Percentiles rank a stretch among this genome's conserved stretches.
These are phyloP conservation scores for Camelina sativa DNA, from an alignment of 345 rosid species.

Conservation along the genomic window DNA sequence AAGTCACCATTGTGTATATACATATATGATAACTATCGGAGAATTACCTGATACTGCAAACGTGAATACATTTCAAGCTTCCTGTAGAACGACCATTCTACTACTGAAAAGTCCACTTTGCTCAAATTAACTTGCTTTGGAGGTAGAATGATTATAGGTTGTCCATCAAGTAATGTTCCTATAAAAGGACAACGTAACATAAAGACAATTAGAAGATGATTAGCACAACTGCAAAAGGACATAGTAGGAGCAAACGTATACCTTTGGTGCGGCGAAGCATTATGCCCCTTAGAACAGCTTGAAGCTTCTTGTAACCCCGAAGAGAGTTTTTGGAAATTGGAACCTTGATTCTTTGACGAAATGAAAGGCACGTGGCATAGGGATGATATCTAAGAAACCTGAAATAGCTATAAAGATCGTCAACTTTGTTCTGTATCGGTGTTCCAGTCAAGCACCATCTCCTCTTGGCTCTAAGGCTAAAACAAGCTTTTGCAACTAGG, in stretches of 20 bases:
- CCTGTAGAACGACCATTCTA: constrained; percentile 76
- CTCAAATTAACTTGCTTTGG: constrained; percentile 63
- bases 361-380: constrained; percentile 61
- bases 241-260: constrained; percentile 29
- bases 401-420: constrained; percentile 89
- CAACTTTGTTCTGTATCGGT: constrained; percentile 81
- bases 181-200: constrained; percentile 31
- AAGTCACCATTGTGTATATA: neutral
- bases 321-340: constrained; percentile 61
- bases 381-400: constrained; percentile 87
- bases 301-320: constrained; percentile 88
- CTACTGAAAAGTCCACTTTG: constrained; percentile 66
- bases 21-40: neutral
- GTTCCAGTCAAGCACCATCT: constrained; percentile 99
- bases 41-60: constrained; percentile 64
- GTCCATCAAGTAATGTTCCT: constrained; percentile 81
- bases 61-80: constrained; percentile 74
- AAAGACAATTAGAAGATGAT: constrained; percentile 13
- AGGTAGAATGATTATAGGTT: constrained; percentile 80
- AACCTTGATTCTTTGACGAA: constrained; percentile 56
- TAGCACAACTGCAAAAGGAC: neutral
- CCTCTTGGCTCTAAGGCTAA: constrained; percentile 81
- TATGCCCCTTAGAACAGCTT: constrained; percentile 79
- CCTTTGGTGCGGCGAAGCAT: constrained; percentile 96
- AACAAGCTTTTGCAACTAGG: constrained; percentile 85